Conservation (phyloP, 768 basidiomycete genomes). For the Amanita brunnescens region DNA sequence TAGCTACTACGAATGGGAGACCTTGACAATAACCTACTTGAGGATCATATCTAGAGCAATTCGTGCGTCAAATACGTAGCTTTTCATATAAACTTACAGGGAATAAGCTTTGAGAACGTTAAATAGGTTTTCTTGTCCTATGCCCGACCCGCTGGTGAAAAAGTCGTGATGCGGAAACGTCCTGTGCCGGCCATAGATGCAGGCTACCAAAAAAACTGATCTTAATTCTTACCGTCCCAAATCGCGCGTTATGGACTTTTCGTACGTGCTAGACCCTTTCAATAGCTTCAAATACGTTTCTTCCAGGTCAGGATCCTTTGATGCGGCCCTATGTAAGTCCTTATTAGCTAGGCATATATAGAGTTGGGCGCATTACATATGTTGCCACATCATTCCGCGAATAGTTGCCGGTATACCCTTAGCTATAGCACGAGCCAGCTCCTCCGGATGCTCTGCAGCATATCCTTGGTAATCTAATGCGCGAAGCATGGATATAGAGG, state of each 20-base stretch:
- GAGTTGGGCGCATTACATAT: slow-evolving; percentile 50
- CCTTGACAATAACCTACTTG: slow-evolving; percentile 99
- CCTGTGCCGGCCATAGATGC: slow-evolving; percentile 26
- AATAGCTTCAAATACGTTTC: slow-evolving; percentile 70
- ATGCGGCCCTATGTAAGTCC: slow-evolving; percentile 60
- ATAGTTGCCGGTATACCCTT: slow-evolving; percentile 82
- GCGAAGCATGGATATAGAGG: slow-evolving; percentile 2
- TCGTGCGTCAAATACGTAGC: slow-evolving; percentile 1
- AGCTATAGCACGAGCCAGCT: slow-evolving; percentile 85
- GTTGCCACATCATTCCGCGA: slow-evolving; percentile 94
- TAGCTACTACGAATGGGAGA: slow-evolving; percentile 91
- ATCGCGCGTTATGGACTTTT: slow-evolving; percentile 91
- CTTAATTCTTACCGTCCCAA: slow-evolving; percentile 65
- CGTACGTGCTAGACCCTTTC: slow-evolving; percentile 79
- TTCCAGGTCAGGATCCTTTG: slow-evolving; percentile 86
- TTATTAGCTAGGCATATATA: slow-evolving; percentile 5
- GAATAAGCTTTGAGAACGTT: slow-evolving; percentile 98
- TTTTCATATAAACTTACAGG: slow-evolving; percentile 40
- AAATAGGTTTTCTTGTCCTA: slow-evolving; percentile 95
- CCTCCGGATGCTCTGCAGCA: slow-evolving; percentile 68
- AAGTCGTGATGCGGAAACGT: slow-evolving; percentile 97
- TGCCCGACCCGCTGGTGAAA: slow-evolving; percentile 89
- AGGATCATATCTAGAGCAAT: slow-evolving; percentile 58
- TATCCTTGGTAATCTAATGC: slow-evolving; percentile 77
- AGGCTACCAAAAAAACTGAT: slow-evolving; percentile 2